Base-by-base conservation (phyloP, 148 eudicot species). In the Camellia lanceoleosa region DNA sequence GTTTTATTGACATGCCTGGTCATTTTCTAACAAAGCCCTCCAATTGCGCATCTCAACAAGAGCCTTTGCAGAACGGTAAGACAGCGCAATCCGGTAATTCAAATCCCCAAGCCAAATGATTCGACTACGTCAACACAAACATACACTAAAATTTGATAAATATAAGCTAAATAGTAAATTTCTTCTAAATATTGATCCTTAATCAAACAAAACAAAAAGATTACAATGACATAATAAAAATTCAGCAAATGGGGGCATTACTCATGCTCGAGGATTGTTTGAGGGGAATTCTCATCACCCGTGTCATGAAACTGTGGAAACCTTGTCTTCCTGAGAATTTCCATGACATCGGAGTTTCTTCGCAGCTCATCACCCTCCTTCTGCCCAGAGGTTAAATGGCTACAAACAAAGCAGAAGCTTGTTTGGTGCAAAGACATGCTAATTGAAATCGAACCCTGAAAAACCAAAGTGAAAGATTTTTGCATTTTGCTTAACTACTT, bases 61-160 rank as follows among this genome's bases (percentile, higher is more conserved):
- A 74, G 98, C 94, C 82, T 91, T 96, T 51, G 99, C 93, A 80
- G 77, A 85, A 44, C 94, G 93, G 84, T 92, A 92, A 75, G 95
- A 87, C 19, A 96, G 83, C 2, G 99, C 93, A 70, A 96, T 96
- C 66, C 98, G 94, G 76, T 96, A 96, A 79, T 96, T 96, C 84
- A 96, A 84, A 88, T 96, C 99, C 71, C 99, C 99, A 65, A 96
- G 98, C 98, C 99, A 96, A 80, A 96, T 93, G 52, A 96, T 80
- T 79, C 98, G 99, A 80, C 99, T 96, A 85, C 75, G 80, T 7
- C 51, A 58, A 78, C 64, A 75, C 59, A 74, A 65, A 74, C 66
- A 75, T 7, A 71, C 20, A 9, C 3, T 63, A 62, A 42, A 66
- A 60, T 49, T 69, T 71, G 5, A 79, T 15, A 30, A 59, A 46